Conservation (phyloP, 164 flowering plant genomes). For the Aristolochia contorta region DNA sequence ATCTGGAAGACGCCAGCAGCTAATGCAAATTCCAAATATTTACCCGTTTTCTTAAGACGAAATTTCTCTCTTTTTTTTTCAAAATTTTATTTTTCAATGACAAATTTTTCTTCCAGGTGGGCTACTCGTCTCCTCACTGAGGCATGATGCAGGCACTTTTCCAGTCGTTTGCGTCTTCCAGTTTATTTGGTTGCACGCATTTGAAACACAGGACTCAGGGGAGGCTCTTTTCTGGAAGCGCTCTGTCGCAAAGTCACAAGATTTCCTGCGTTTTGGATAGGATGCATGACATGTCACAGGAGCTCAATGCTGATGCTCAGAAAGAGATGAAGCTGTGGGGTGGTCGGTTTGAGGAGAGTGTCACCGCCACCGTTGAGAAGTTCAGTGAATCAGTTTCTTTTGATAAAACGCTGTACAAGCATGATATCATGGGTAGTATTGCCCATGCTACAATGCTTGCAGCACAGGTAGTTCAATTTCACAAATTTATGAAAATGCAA, state of each 20-base stretch:
- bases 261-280: not conserved
- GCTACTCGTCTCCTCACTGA: too few relatives aligned
- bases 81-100: too few relatives aligned
- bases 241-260: not conserved
- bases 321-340: slow-evolving; percentile 96
- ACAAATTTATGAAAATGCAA: not conserved
- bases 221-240: too few relatives aligned
- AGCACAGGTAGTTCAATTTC: slow-evolving; percentile 40
- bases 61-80: too few relatives aligned
- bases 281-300: not conserved
- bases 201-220: too few relatives aligned
- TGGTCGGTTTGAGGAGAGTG: slow-evolving; percentile 85
- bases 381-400: slow-evolving; percentile 94
- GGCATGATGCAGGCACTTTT: too few relatives aligned
- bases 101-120: too few relatives aligned
- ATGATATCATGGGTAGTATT: slow-evolving; percentile 80
- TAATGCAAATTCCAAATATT: too few relatives aligned
- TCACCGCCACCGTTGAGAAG: slow-evolving; percentile 82
- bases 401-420: slow-evolving; percentile 78
- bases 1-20: too few relatives aligned
- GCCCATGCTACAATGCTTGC: slow-evolving; percentile 99
- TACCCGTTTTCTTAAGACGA: too few relatives aligned
- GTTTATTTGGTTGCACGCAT: too few relatives aligned
- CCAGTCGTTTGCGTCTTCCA: too few relatives aligned
- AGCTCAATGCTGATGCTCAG: not conserved